Conservation (phyloP, 208 protist species). For the Borovskyia barvae region DNA sequence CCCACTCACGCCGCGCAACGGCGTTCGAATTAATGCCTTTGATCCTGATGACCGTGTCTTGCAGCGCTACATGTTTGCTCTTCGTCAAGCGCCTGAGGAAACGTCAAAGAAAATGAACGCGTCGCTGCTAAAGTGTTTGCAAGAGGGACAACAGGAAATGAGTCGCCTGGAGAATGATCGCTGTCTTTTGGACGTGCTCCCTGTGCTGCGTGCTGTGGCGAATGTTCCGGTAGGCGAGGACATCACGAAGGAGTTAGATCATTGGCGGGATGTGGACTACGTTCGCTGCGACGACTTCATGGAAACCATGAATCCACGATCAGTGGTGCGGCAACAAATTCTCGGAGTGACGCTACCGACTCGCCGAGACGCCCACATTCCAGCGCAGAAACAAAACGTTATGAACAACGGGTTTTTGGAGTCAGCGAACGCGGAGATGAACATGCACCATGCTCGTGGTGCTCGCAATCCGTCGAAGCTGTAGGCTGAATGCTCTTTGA, state of each 20-base stretch:
- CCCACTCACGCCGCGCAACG: conserved; percentile 78
- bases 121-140: conserved; percentile 21
- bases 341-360: conserved; percentile 39
- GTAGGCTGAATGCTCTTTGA: too few species aligned
- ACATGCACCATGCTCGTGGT: conserved; percentile 16
- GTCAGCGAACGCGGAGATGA: conserved; percentile 41
- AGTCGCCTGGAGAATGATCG: conserved; percentile 43
- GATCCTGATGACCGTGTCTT: conserved; percentile 47
- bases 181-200: conserved; percentile 68
- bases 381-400: conserved; percentile 34
- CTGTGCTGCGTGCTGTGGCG: conserved; percentile 54
- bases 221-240: conserved; percentile 31
- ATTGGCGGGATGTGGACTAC: conserved; percentile 80
- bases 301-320: conserved; percentile 67
- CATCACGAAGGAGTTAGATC: conserved; percentile 69
- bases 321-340: conserved; percentile 48
- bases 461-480: conserved; percentile 10
- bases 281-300: conserved; percentile 73
- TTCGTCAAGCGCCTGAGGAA: conserved; percentile 18
- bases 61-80: conserved; percentile 40
- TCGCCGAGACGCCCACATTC: conserved; percentile 43
- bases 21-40: conserved; percentile 68
- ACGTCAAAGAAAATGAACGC: conserved; percentile 21
- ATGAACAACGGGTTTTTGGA: conserved; percentile 62
- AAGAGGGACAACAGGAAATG: conserved; percentile 41